Conservation (phyloP, 345 rosid species). For the Salix exigua region DNA sequence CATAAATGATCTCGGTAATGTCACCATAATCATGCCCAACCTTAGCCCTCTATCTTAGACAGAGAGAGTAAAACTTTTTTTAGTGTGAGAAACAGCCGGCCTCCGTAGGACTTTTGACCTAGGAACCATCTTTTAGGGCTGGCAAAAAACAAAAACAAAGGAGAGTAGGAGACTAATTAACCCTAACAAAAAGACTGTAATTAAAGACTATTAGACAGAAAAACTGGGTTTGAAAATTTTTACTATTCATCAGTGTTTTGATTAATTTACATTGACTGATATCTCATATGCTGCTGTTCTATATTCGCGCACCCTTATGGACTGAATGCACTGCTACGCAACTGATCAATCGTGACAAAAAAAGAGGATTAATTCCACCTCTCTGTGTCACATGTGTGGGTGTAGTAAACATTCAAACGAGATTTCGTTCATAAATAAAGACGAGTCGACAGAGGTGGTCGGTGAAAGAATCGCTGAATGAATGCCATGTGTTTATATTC, state of each 20-base stretch:
- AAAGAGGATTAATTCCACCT: conserved; percentile 6
- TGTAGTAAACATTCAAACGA: neutral
- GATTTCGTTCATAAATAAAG: too few species aligned
- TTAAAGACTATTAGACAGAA: neutral
- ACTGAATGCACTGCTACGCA: neutral
- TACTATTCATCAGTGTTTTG: neutral
- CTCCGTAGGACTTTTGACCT: conserved; percentile 28
- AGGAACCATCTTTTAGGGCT: conserved; percentile 13
- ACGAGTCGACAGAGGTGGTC: neutral
- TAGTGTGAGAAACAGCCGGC: neutral
- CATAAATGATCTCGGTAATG: conserved; percentile 41
- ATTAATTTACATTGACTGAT: neutral
- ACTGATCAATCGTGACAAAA: conserved; percentile 3
- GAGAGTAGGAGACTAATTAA: too few species aligned
- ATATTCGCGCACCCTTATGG: neutral
- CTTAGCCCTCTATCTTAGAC: conserved; percentile 14
- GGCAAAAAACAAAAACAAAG: neutral
- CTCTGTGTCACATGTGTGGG: too few species aligned
- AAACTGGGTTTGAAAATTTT: neutral
- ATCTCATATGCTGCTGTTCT: neutral
- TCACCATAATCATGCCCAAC: conserved; percentile 36
- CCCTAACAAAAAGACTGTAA: neutral
- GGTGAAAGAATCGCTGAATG: conserved; percentile 1
- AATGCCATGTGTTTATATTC: conserved; percentile 7
- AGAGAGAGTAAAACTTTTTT: neutral